Base-by-base conservation (phyloP, 306 rosid species). In the Quercus bicolor region DNA sequence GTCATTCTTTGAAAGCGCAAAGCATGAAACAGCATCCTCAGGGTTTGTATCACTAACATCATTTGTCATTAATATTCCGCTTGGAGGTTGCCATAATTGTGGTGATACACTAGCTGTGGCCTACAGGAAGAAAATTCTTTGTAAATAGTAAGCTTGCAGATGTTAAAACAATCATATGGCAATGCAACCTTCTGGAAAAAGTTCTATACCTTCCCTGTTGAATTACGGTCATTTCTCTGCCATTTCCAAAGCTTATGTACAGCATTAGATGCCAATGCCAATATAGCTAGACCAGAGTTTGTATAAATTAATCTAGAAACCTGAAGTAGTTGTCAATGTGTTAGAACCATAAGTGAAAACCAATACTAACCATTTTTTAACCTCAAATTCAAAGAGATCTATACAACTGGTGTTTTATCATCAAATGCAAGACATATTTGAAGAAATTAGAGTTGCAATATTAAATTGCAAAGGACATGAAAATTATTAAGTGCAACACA, bases 191-290 rank as follows among this genome's bases (percentile, higher is more conserved):
- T 33, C 68, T n/a, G 80, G 31, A 53, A 51, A 75, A 78, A 62
- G 52, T 56, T 26, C 76, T 45, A 56, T 82, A 96, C 99, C 98
- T 90, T 93, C 73, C 81, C 93, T 0, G 87, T 3, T 13, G 75
- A 6, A 70, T 78, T 96, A 72, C 94, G 84, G 6, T 93, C 97
- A 91, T 89, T 93, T 86, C 90, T 88, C 90, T 90, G 98, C 99
- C 99, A 96, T 85, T 89, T 96, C 99, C 99, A 96, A 79, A 96
- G 94, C 84, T 96, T 96, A 81, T 96, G 99, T 81, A 91, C 97
- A 40, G 97, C 99, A 93, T 91, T 96, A 79, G 98, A 91, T 79
- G 99, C 93, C 86, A 96, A 89, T 45, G 98, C 99, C 86, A 96
- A 82, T 82, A 96, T 83, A 4, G 97, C 96, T 61, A 90, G 85